phyloP scores from a whole-genome alignment of 306 rosid species.

The Casuarina equisetifolia region DNA sequence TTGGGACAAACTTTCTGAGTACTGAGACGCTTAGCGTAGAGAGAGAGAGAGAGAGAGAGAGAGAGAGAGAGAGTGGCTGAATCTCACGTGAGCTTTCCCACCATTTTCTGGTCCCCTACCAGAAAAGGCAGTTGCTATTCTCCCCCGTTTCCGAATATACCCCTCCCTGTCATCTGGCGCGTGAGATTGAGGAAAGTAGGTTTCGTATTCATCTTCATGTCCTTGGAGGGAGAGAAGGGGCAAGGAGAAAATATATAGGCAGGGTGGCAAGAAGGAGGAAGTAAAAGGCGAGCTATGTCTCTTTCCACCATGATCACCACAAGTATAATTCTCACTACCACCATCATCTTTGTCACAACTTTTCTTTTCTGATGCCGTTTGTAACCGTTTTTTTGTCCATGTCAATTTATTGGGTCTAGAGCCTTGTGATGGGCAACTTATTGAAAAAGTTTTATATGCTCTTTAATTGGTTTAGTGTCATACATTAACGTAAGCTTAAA shows the following conservation, averaged over 20 bases:
- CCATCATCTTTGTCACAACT: not conserved
- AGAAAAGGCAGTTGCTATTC: not conserved
- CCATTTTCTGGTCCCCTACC: not conserved
- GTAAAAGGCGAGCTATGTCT: not conserved
- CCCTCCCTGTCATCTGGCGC: not conserved
- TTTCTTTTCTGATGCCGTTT: not conserved
- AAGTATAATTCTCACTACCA: not conserved
- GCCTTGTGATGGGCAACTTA: no score
- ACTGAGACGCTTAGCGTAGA: no score
- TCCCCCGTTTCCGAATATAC: not conserved
- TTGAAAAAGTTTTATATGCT: not conserved
- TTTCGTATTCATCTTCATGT: not conserved
- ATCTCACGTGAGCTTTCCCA: slow-evolving; percentile 32
- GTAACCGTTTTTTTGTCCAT: not conserved
- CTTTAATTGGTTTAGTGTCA: not conserved
- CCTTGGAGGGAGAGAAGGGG: not conserved
- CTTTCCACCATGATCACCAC: not conserved
- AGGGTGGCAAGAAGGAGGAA: not conserved
- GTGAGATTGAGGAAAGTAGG: no score
- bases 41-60: not conserved
- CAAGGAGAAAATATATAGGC: not conserved
- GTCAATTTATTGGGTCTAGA: not conserved
- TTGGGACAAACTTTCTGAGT: not conserved
- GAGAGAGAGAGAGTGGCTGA: slow-evolving; percentile 2
- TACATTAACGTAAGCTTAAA: no score